phyloP scores from a whole-genome alignment of 805 yeast species.

The Candida coquimbonensis region DNA sequence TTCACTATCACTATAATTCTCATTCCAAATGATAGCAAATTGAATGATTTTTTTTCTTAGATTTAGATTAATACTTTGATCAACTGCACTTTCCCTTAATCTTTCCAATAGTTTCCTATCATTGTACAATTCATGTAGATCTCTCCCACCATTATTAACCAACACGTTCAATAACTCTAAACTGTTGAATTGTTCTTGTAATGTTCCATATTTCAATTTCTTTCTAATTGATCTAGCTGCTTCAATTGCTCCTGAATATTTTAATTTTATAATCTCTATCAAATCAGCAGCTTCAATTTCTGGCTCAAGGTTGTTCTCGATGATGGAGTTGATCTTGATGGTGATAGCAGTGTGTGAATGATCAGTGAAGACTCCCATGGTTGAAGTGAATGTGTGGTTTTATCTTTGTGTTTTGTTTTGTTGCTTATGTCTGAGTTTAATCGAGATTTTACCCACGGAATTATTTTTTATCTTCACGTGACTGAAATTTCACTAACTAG shows the following conservation, averaged over 20 bases:
- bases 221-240: constrained; percentile 90
- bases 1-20: constrained; percentile 42
- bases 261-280: constrained; percentile 27
- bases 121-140: constrained; percentile 39
- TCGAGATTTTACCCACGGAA: too few species aligned
- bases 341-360: constrained; percentile 70
- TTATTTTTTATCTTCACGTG: too few species aligned
- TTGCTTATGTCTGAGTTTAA: background rate
- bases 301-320: constrained; percentile 24
- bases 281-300: constrained; percentile 30
- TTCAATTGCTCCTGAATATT: constrained; percentile 46
- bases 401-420: background rate
- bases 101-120: constrained; percentile 66
- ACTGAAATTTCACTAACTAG: too few species aligned
- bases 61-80: constrained; percentile 35
- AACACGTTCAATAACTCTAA: constrained; percentile 53
- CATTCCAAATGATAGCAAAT: constrained; percentile 62
- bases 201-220: constrained; percentile 75
- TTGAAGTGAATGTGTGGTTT: too few species aligned
- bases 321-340: constrained; percentile 49
- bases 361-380: constrained; percentile 49
- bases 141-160: constrained; percentile 47
- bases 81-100: constrained; percentile 41
- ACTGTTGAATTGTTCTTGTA: constrained; percentile 59
- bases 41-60: constrained; percentile 42